Evolutionary conservation across 805 yeast genomes (phyloP), one percentile per base, ranked within the genome.

Genomic region (Starmera caribaea): DNA sequence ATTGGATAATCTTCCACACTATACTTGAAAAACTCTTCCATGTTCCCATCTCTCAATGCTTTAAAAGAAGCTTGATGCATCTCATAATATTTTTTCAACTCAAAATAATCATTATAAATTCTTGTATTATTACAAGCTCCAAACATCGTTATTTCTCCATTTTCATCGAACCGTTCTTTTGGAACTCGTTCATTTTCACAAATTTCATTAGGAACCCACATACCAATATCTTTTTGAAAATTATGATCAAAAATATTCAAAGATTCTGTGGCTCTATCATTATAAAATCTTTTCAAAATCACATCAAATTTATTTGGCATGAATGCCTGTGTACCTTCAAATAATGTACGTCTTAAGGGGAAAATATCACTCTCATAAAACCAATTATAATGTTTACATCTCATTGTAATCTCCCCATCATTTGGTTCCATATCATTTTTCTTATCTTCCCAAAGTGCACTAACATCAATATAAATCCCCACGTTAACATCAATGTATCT

Each of bases 381-480:
- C 44, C 49, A 51, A 31, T 51, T 51, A n/a, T 38, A 37, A 39
- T 51, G 48, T 34, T 51, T 50, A 34, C 51, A 46, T 38, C 45
- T 47, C 29, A 49, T 45, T 15, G 46, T 44, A 5, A 39, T 34
- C 32, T 38, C 41, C 15, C 26, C 41, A 9, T 39, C 32, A 10
- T 29, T 35, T n/a, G 39, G 39, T 14, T 43, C 40, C 14, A 38
- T 30, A 27, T 24, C 33, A 41, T 58, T 53, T 8, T 43, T 40
- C 3, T 30, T 41, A 12, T 55, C 45, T 29, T 43, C 33, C 55
- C 56, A 50, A n/a, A 58, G 35, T 1, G 66, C 76, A 5, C 76
- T 68, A 30, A 72, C 62, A 46, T 72, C 78, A 38, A 72, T 67
- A 44, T 69, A 72, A 38, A 68, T 56, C 6, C 77, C 76, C 12